Evolutionary conservation across 495 filamentous ascomycete species (phyloP).

Genomic region (Aspergillus carlsbadensis): DNA sequence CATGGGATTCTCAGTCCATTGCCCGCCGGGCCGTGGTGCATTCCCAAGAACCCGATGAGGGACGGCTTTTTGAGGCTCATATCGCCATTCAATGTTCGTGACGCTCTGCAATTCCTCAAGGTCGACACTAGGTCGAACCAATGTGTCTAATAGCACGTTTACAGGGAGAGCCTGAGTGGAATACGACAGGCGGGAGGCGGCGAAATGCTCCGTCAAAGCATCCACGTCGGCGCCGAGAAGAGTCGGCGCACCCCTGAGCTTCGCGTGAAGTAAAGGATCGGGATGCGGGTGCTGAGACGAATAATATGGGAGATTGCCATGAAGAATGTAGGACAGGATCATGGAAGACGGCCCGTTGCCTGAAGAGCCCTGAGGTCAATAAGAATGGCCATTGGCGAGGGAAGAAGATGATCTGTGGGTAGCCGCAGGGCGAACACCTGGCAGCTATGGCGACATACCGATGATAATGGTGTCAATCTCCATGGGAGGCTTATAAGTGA

Average conservation of each 20-base stretch:
- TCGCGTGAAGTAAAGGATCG: constrained; percentile 58
- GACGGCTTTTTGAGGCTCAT: constrained; percentile 50
- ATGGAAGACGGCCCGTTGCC: constrained; percentile 68
- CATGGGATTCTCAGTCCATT: constrained; percentile 61
- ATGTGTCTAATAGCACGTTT: constrained; percentile 63
- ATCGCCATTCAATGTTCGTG: constrained; percentile 58
- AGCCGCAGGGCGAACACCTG: neutral
- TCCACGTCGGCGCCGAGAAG: constrained; percentile 48
- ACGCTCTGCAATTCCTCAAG: constrained; percentile 48
- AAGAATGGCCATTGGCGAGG: constrained; percentile 13
- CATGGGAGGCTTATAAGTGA: constrained; percentile 32
- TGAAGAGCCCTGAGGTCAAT: constrained; percentile 19
- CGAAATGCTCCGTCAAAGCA: constrained; percentile 59
- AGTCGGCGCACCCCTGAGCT: constrained; percentile 43
- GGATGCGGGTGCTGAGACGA: constrained; percentile 53
- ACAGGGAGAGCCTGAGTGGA: constrained; percentile 65
- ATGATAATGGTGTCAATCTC: constrained; percentile 49
- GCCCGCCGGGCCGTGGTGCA: constrained; percentile 54
- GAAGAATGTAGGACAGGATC: constrained; percentile 66
- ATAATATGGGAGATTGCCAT: constrained; percentile 64
- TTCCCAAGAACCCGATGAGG: constrained; percentile 60
- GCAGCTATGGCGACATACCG: constrained; percentile 37
- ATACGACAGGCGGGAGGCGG: constrained; percentile 59
- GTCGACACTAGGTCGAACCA: constrained; percentile 64
- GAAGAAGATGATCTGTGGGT: neutral